Evolutionary conservation across 2,329 filamentous ascomycete genomes (phyloP).

Genomic region (Arthrobotrys entomopaga): DNA sequence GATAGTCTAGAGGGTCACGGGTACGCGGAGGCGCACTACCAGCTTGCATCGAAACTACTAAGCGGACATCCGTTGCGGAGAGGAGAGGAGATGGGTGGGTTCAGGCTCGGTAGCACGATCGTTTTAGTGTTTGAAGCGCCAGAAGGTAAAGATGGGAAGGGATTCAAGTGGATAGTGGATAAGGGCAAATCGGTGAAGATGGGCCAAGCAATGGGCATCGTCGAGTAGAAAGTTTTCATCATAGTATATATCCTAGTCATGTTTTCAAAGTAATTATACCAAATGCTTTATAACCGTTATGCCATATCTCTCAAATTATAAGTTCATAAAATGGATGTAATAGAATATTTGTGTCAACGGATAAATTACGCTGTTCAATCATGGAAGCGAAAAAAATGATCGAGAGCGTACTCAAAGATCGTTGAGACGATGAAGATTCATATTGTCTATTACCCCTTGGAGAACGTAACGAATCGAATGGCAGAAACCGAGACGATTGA

Average conservation of each 20-base stretch:
- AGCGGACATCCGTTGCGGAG: slow-evolving; percentile 83
- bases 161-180: slow-evolving; percentile 86
- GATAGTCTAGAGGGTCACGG: slow-evolving; percentile 88
- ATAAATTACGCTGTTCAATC: slow-evolving; percentile 56
- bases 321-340: background rate
- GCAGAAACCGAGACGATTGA: background rate
- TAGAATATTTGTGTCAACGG: slow-evolving; percentile 46
- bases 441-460: slow-evolving; percentile 51
- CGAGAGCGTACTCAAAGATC: slow-evolving; percentile 56
- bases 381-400: slow-evolving; percentile 41
- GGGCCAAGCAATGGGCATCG: slow-evolving; percentile 83
- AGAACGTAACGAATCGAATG: slow-evolving; percentile 6
- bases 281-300: background rate
- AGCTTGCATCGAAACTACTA: slow-evolving; percentile 77
- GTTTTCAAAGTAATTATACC: too few species aligned
- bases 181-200: slow-evolving; percentile 90
- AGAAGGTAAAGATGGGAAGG: slow-evolving; percentile 70
- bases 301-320: background rate
- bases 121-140: slow-evolving; percentile 97
- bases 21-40: slow-evolving; percentile 91
- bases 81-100: slow-evolving; percentile 98
- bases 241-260: too few species aligned
- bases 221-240: slow-evolving; percentile 69
- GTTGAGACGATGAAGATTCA: slow-evolving; percentile 51
- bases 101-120: slow-evolving; percentile 92